Base-by-base conservation (phyloP, 2,329 filamentous ascomycete species). In the Penicillium freii region DNA sequence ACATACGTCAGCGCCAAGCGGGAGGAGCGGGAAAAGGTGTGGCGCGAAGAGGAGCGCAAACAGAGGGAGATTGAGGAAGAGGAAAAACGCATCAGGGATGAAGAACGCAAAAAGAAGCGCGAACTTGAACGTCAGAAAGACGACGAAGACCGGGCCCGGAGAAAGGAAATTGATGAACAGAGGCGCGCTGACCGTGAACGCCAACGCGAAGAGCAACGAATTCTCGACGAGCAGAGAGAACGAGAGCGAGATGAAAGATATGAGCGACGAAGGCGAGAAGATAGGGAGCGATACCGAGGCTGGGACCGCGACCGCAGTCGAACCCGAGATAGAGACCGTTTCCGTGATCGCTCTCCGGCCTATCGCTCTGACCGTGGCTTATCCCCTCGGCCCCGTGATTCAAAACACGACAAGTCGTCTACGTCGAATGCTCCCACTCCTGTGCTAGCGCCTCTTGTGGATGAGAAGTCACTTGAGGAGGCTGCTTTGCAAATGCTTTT, bases 381-480 rank as follows among this genome's bases (percentile, higher is more conserved):
- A 15, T 71, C 70, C 25, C 67, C 71, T 31, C 65, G 69, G 19
- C 54, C 62, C 34, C 67, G 70, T 23, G 73, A 73, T 29, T 65
- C 68, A 4, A 72, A 67, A 54, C 63, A 62, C 47, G 71, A 73
- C 25, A 72, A 66, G 45, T 68, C 71, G 15, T 58, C 64, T 33
- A 66, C 70, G 4, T 69, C 72, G 3, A 75, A 74, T 59, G 69
- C 72, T 31, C 67, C 71, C 4, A 71, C 70, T 3, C 68, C 67
- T n/a, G 65, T 69, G 4, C 61, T 66, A 42, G 56, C 59, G 29
- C 54, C 64, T 3, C 72, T 72, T 10, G 77, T 82, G 48, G 77
- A 79, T 56, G 81, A 84, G 57, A 83, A 84, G 67, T 77, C 80
- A 19, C 67, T 85, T 45, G 82, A 85, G 64, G 79, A 82, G 60